phyloP scores from a whole-genome alignment of 805 yeast species.

The Torulaspora gathmanii region DNA sequence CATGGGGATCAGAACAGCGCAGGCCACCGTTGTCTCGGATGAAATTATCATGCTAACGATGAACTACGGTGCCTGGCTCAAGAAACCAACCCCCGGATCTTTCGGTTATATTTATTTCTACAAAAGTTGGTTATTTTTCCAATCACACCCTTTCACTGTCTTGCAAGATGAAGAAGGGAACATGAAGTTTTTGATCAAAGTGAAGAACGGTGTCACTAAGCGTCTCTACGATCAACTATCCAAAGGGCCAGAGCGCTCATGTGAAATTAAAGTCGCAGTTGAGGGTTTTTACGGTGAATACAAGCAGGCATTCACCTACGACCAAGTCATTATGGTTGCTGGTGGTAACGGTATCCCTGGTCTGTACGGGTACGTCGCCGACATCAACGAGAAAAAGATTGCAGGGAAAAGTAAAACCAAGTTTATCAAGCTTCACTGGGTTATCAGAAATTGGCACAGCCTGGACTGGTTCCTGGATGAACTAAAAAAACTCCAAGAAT shows the following conservation, averaged over 20 bases:
- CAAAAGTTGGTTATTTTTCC: conserved; percentile 33
- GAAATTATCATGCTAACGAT: conserved; percentile 39
- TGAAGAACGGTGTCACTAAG: conserved; percentile 55
- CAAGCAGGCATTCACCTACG: conserved; percentile 36
- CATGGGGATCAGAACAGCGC: conserved; percentile 60
- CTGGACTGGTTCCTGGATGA: conserved; percentile 47
- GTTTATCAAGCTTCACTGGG: conserved; percentile 55
- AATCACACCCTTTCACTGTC: conserved; percentile 70
- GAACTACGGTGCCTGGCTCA: conserved; percentile 16
- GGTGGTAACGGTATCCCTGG: conserved; percentile 56
- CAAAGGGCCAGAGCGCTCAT: conserved; percentile 31
- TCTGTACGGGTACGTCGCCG: conserved; percentile 38
- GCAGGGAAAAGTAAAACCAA: conserved; percentile 18
- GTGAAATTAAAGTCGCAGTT: conserved; percentile 39
- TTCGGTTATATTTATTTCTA: conserved; percentile 54
- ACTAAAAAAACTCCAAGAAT: conserved; percentile 26
- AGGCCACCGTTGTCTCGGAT: conserved; percentile 27
- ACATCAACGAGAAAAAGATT: conserved; percentile 18
- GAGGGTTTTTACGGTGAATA: conserved; percentile 62
- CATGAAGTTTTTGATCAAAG: conserved; percentile 32
- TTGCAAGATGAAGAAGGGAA: conserved; percentile 33
- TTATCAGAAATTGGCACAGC: conserved; percentile 48
- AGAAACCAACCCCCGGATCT: conserved; percentile 52
- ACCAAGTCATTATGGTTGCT: conserved; percentile 42
- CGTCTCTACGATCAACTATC: conserved; percentile 36